phyloP scores from a whole-genome alignment of 257 asterid species.

The Agastache rugosa region DNA sequence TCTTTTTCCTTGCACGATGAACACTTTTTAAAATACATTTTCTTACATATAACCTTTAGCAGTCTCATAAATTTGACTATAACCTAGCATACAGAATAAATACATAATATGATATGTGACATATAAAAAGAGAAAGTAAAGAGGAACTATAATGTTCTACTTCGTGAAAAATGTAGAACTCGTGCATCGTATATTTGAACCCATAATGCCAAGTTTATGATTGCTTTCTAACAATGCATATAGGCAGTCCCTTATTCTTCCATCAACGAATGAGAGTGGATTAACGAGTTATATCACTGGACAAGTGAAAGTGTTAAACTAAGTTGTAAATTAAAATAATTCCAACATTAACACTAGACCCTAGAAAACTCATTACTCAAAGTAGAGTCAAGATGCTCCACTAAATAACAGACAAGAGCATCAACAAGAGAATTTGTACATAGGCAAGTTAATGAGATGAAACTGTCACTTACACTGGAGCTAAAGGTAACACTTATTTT shows the following conservation, averaged over 20 bases:
- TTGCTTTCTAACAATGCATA: not conserved
- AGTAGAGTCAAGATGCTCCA: conserved; percentile 10
- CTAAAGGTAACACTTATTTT: conserved; percentile 96
- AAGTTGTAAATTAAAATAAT: not conserved
- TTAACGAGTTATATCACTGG: not conserved
- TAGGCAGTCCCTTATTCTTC: not conserved
- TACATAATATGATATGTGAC: not conserved
- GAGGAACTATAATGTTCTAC: not conserved
- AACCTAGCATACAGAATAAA: not conserved
- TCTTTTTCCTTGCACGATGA: not conserved
- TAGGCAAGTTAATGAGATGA: conserved; percentile 25
- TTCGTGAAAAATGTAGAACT: not conserved
- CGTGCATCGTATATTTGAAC: not conserved
- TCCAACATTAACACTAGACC: conserved; percentile 9
- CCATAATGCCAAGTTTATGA: conserved; percentile 19
- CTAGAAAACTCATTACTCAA: conserved; percentile 15
- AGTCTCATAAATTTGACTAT: not conserved
- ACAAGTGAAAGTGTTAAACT: not conserved
- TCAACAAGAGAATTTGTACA: conserved; percentile 22
- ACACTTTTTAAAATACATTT: not conserved
- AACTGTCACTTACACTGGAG: conserved; percentile 85
- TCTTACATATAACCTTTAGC: not conserved
- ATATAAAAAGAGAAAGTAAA: not conserved
- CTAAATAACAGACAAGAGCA: conserved; percentile 26
- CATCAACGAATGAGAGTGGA: not conserved